Percentiles rank a stretch among this genome's conserved stretches.
These are phyloP conservation scores for Cyberlindnera maclurae DNA, from an alignment of 805 yeast species.

Conservation along the genomic window DNA sequence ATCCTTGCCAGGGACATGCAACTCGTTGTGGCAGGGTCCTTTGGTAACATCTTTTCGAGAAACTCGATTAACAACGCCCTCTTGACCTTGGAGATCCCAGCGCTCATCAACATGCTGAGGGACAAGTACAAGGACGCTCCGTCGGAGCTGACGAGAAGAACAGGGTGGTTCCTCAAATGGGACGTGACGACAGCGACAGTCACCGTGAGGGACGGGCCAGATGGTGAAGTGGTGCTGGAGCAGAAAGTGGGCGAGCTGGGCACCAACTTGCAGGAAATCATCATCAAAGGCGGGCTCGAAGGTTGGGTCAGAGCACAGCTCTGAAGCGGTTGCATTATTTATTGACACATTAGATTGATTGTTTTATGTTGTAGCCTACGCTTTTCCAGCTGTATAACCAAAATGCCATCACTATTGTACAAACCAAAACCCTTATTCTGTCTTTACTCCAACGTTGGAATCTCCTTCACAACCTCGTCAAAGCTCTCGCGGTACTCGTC, in stretches of 20 bases:
- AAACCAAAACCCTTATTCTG: constrained; percentile 1
- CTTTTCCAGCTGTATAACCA: no score
- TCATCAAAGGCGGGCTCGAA: constrained; percentile 95
- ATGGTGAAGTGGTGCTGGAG: constrained; percentile 52
- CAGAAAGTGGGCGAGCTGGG: constrained; percentile 96
- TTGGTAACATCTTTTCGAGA: constrained; percentile 93
- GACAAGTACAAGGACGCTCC: constrained; percentile 47
- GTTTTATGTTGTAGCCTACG: neutral
- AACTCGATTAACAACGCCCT: constrained; percentile 95
- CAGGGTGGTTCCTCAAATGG: constrained; percentile 91
- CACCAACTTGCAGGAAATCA: constrained; percentile 90
- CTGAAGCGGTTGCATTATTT: constrained; percentile 7
- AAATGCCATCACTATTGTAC: no score
- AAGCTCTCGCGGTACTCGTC: constrained; percentile 87
- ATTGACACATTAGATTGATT: neutral
- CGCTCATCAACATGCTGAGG: constrained; percentile 70
- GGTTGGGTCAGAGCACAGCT: constrained; percentile 91
- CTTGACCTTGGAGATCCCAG: constrained; percentile 89
- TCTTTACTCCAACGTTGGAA: constrained; percentile 31
- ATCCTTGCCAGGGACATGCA: constrained; percentile 89
- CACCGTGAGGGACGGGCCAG: constrained; percentile 58
- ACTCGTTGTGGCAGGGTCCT: constrained; percentile 93
- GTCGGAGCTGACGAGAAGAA: constrained; percentile 82
- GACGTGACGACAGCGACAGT: constrained; percentile 84
- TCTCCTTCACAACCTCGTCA: constrained; percentile 93